Conservation (phyloP, 106 monocot genomes). For the Dactylorhiza incarnata region DNA sequence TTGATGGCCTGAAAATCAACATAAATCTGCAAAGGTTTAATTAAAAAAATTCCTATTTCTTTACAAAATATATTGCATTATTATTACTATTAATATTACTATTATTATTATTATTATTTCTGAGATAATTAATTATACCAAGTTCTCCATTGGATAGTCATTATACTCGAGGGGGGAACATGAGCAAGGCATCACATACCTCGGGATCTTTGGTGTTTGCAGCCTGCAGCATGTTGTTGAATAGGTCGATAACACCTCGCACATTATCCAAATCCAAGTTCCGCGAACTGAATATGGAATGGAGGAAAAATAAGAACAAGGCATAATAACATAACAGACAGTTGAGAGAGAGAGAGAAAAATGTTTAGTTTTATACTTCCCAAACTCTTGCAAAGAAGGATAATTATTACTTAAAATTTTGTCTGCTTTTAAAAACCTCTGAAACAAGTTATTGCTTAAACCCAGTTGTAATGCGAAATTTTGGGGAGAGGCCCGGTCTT, state of each 20-base stretch:
- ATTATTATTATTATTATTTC: too few species aligned
- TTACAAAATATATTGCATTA: background rate
- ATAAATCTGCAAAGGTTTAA: background rate
- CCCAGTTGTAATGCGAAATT: too few species aligned
- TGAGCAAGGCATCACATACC: conserved; percentile 18
- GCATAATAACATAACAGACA: background rate
- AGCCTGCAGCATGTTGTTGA: conserved; percentile 64
- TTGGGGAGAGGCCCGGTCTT: too few species aligned
- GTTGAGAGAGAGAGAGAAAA: too few species aligned
- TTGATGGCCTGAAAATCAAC: conserved; percentile 36
- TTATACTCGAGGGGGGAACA: background rate
- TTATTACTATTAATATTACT: background rate
- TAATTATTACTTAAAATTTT: too few species aligned
- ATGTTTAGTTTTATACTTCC: too few species aligned
- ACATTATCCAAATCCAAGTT: conserved; percentile 40
- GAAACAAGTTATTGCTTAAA: too few species aligned
- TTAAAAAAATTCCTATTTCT: background rate
- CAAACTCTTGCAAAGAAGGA: too few species aligned
- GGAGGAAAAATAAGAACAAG: background rate
- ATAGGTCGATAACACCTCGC: conserved; percentile 37
- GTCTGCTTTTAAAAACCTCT: too few species aligned
- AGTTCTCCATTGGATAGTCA: background rate
- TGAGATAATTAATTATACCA: too few species aligned
- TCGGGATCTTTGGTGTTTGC: conserved; percentile 31
- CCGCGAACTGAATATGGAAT: conserved; percentile 22